Evolutionary conservation across 139 green algal genomes (phyloP).

Genomic region (Chloropicon primus): DNA sequence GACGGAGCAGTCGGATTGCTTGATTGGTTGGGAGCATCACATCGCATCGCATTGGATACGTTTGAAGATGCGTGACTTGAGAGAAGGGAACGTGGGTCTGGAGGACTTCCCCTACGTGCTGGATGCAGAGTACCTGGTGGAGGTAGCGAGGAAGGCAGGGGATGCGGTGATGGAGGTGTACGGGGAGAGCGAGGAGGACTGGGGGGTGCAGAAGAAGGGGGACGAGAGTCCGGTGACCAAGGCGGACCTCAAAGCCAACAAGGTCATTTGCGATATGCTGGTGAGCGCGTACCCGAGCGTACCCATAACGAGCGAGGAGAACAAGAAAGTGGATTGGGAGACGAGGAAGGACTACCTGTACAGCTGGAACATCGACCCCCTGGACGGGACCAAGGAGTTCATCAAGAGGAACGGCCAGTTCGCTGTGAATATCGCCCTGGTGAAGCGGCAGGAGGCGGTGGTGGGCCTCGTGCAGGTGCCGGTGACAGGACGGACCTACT

Average conservation of each 20-base stretch:
- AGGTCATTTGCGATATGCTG: conserved; percentile 53
- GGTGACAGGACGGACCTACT: conserved; percentile 37
- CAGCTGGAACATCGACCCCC: conserved; percentile 69
- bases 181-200: not conserved
- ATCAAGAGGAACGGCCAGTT: conserved; percentile 62
- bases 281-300: conserved; percentile 41
- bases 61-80: too few relatives aligned
- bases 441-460: conserved; percentile 37
- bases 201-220: conserved; percentile 35
- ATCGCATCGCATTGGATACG: too few relatives aligned
- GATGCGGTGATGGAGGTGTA: conserved; percentile 10
- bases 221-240: conserved; percentile 60
- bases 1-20: too few relatives aligned
- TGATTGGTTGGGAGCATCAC: too few relatives aligned
- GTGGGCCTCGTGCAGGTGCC: conserved; percentile 72
- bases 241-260: conserved; percentile 59
- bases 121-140: not conserved
- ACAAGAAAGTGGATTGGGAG: conserved; percentile 35
- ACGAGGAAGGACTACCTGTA: conserved; percentile 56
- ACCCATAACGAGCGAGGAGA: conserved; percentile 78
- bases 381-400: conserved; percentile 88
- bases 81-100: not conserved
- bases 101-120: not conserved
- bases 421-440: conserved; percentile 75
- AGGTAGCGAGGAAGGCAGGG: not conserved